A percentile compares a stretch with the other conserved stretches of the same genome.
Conservation (phyloP, 176 grass and related monocot species). For the Ampelocalamus luodianensis region DNA sequence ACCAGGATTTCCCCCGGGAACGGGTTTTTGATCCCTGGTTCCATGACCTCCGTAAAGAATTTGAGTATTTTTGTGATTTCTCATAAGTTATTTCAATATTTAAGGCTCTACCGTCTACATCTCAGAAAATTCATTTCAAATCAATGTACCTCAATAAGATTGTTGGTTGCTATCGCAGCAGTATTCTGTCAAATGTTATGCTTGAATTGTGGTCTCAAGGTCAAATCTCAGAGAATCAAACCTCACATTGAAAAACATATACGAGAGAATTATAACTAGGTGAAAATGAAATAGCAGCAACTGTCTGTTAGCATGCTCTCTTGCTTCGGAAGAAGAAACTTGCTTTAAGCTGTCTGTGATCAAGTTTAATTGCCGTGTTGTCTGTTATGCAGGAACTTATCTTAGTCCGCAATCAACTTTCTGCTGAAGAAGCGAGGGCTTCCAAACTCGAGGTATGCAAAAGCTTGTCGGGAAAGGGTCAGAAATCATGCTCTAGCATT, state of each 20-base stretch:
- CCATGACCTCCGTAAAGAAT: not conserved
- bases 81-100: not conserved
- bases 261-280: not conserved
- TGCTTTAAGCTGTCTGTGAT: not conserved
- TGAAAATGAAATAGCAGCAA: not conserved
- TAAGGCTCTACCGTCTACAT: not conserved
- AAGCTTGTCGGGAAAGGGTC: not conserved
- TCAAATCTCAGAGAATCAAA: not conserved
- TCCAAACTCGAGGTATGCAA: conserved; percentile 84
- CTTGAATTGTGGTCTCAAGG: conserved; percentile 4
- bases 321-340: conserved; percentile 27
- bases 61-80: not conserved
- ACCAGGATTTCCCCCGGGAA: too few species aligned
- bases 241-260: conserved; percentile 5
- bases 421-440: conserved; percentile 66
- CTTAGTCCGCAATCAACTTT: conserved; percentile 64
- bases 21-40: too few species aligned
- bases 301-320: not conserved
- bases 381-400: conserved; percentile 74
- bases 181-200: not conserved
- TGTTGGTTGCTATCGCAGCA: not conserved
- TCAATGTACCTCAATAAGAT: conserved; percentile 5
- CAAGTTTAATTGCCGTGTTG: not conserved
- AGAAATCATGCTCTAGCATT: conserved; percentile 31
- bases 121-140: conserved; percentile 33